These are phyloP conservation scores for Leersia perrieri DNA, from an alignment of 176 grass and related monocot species.

Conservation along the genomic window DNA sequence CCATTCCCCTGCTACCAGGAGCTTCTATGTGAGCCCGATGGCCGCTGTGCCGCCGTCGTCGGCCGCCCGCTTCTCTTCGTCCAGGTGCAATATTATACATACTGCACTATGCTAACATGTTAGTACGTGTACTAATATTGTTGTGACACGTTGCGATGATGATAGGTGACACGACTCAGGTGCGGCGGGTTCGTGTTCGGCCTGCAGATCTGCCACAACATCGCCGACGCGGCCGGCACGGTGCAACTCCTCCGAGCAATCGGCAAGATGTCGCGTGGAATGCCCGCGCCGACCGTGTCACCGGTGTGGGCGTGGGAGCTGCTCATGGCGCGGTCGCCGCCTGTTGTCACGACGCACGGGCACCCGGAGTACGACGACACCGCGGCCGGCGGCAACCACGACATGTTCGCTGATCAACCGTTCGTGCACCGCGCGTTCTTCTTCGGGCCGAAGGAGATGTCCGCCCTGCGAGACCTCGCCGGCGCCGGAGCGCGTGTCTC, in stretches of 20 bases:
- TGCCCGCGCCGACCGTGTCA: neutral
- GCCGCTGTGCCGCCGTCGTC: neutral
- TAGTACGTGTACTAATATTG: too few species aligned
- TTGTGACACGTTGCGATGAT: too few species aligned
- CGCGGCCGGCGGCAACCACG: neutral
- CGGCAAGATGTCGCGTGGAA: constrained; percentile 19
- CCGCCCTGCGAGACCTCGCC: neutral
- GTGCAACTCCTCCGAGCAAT: constrained; percentile 18
- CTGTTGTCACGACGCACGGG: constrained; percentile 6
- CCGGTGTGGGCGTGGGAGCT: constrained; percentile 22
- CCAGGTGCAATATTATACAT: neutral
- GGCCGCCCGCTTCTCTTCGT: neutral
- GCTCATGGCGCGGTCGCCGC: neutral
- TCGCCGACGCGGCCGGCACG: constrained; percentile 8
- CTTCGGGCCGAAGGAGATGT: constrained; percentile 26
- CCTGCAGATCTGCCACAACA: constrained; percentile 22
- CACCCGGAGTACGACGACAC: constrained; percentile 27
- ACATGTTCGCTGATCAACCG: neutral
- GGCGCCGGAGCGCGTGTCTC: neutral
- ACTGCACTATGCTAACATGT: neutral
- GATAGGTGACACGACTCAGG: constrained; percentile 20
- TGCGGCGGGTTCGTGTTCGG: constrained; percentile 22
- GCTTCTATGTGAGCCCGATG: neutral
- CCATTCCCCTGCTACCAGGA: neutral
- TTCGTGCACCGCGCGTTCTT: constrained; percentile 24